Evolutionary conservation across 148 eudicot genomes (phyloP).

Genomic region (Chenopodium quinoa): DNA sequence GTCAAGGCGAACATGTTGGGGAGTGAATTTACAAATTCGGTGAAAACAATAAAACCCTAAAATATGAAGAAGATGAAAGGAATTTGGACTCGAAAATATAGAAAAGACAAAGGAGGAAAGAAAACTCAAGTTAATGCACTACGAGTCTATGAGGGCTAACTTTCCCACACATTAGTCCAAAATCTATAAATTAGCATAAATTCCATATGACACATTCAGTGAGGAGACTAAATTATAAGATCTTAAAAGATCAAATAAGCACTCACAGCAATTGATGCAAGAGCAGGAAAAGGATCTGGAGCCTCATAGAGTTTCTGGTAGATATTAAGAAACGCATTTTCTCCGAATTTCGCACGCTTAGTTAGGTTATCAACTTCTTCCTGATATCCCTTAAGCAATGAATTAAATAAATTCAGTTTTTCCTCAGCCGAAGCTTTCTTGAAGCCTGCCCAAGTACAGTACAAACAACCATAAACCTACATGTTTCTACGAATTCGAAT

Average conservation of each 20-base stretch:
- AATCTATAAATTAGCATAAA: not conserved
- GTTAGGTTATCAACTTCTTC: constrained; percentile 99
- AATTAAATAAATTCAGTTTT: constrained; percentile 67
- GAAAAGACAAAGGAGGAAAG: not conserved
- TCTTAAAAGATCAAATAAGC: constrained; percentile 2
- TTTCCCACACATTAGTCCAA: not conserved
- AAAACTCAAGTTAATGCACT: not conserved
- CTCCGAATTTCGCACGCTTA: constrained; percentile 94
- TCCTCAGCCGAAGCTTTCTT: constrained; percentile 90
- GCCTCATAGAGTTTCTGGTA: constrained; percentile 99
- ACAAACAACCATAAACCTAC: constrained; percentile 10
- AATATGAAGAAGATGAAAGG: not conserved
- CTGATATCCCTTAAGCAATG: constrained; percentile 91
- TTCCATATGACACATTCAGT: not conserved
- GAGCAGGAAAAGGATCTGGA: constrained; percentile 93
- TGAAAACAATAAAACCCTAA: not conserved
- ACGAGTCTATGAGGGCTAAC: not conserved
- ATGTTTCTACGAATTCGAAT: not conserved
- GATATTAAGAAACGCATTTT: constrained; percentile 95
- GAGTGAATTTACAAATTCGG: not conserved
- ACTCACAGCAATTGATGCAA: constrained; percentile 87
- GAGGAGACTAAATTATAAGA: not conserved
- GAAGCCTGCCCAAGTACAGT: constrained; percentile 58
- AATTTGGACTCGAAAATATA: not conserved
- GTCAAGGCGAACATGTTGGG: not conserved